phyloP scores from a whole-genome alignment of 2,329 filamentous ascomycete genomes.

The Elsinoe australis region DNA sequence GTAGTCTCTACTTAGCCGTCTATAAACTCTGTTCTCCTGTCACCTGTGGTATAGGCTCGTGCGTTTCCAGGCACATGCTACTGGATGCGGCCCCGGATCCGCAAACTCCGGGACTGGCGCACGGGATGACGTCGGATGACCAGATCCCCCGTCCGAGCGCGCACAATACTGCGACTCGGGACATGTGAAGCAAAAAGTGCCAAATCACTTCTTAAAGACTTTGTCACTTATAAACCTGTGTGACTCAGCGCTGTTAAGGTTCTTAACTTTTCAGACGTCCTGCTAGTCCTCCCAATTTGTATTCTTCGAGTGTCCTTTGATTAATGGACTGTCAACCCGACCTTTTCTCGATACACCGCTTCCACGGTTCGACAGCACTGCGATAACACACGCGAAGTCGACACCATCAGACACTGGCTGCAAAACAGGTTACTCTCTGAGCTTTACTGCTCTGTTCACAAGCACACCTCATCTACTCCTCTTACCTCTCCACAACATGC shows the following conservation, averaged over 20 bases:
- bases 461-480: not conserved
- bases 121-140: slow-evolving; percentile 7
- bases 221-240: no score
- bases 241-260: no score
- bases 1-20: no score
- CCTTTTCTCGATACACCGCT: slow-evolving; percentile 6
- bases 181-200: slow-evolving; percentile 3
- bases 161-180: not conserved
- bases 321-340: not conserved
- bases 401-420: not conserved
- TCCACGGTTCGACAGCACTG: slow-evolving; percentile 8
- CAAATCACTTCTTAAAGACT: not conserved
- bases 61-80: not conserved
- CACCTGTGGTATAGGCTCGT: not conserved
- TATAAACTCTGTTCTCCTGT: not conserved
- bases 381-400: slow-evolving; percentile 8
- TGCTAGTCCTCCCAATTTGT: not conserved
- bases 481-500: slow-evolving; percentile 25
- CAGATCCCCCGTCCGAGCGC: slow-evolving; percentile 2
- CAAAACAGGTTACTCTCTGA: not conserved
- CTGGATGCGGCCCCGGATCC: not conserved
- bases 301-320: no score
- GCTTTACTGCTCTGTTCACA: not conserved
- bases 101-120: not conserved
- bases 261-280: no score